Base-by-base conservation (phyloP, 352 stramenopile species). In the Elongisporangium prolatum region DNA sequence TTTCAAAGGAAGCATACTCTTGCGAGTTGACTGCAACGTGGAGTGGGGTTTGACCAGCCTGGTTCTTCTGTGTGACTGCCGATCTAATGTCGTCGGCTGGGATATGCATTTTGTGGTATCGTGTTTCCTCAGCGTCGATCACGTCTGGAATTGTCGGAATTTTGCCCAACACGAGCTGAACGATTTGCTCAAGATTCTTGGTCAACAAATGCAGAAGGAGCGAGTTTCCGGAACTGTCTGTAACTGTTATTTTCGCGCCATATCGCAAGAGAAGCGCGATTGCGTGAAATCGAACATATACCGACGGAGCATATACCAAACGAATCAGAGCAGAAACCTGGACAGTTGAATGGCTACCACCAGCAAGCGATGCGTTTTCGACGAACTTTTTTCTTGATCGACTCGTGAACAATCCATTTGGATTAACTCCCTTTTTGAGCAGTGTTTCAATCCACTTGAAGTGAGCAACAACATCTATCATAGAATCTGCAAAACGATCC, bases 1-100 rank as follows among this genome's bases (percentile, higher is more conserved):
- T 93, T 55, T 93, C 84, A 61, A 80, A 88, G 0, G 84, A 91
- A 1, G 75, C 79, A 38, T 82, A 86, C 21, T 65, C 56, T 8
- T 80, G 61, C 14, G 84, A 76, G 37, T 84, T 72, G 7, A 93
- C 69, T n/a, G 74, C 79, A 22, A 87, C 62, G 52, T 91, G 84
- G 24, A 88, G 59, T 1, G 68, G 72, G 0, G 78, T 86, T 51
- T 85, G 64, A 0, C 81, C 79, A 9, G 51, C 28, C 4, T 59
- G 21, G 56, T 90, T 91, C 1, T 59, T 62, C 34, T 79, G 65
- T 0, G 40, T 54, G 13, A 92, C 53, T 5, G 77, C 75, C 7
- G 47, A 16, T 40, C 82, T 83, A 11, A 88, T 59, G 57, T 82
- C 75, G 0, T 38, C 21, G 1, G 69, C 25, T 9, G 75, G 64